Conservation (phyloP, 2,329 filamentous ascomycete species). For the Mycosphaerella sp. region DNA sequence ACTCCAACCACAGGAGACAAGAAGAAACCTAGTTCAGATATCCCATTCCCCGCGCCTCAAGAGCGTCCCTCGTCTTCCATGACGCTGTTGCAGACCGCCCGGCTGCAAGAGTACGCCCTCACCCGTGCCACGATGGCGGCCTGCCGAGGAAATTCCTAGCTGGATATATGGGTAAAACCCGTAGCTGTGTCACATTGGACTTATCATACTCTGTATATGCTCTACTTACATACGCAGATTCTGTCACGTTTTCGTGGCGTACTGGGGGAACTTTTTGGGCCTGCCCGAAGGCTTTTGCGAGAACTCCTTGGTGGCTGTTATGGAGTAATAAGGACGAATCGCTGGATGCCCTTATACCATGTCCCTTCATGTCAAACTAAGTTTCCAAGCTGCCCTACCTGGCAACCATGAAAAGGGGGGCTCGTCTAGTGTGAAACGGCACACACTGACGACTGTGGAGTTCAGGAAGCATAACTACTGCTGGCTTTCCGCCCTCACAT, state of each 20-base stretch:
- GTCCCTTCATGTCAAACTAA: too few species aligned
- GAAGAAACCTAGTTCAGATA: neutral
- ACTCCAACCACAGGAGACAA: neutral
- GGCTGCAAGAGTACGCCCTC: too few species aligned
- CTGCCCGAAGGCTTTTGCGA: too few species aligned
- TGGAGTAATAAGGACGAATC: too few species aligned
- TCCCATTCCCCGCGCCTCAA: too few species aligned
- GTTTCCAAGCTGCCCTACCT: neutral
- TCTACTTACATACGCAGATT: neutral
- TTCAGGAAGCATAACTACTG: constrained; percentile 1
- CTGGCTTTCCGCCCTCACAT: neutral
- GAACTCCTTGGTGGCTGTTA: too few species aligned
- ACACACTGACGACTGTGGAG: neutral
- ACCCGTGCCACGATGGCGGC: neutral
- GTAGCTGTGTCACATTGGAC: neutral
- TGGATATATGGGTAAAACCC: neutral
- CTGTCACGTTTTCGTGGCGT: neutral
- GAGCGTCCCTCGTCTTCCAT: too few species aligned
- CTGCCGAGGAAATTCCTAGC: neutral
- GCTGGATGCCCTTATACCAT: too few species aligned
- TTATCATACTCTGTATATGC: too few species aligned
- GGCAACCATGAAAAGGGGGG: neutral
- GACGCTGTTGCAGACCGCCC: too few species aligned
- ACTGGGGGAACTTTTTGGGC: neutral
- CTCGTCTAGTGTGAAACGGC: neutral